These are phyloP conservation scores for Cladobotryum mycophilum DNA, from an alignment of 2,329 filamentous ascomycete genomes.

Conservation along the genomic window DNA sequence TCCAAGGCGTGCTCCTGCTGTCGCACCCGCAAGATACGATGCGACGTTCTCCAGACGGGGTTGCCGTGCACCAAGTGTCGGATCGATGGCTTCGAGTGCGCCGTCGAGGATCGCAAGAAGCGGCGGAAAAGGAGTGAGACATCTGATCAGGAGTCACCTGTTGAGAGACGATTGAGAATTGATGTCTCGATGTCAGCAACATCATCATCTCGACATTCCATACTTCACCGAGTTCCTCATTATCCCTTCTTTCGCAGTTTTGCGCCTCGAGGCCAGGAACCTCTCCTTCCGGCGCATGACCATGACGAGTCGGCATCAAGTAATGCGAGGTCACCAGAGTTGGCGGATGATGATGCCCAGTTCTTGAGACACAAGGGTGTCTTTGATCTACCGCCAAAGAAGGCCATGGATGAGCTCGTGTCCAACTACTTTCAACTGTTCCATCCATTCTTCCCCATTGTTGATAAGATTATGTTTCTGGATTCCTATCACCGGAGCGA, in stretches of 20 bases:
- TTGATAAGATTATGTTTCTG: slow-evolving; percentile 14
- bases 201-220: slow-evolving; percentile 1
- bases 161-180: neutral
- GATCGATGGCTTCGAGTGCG: slow-evolving; percentile 15
- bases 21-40: slow-evolving; percentile 21
- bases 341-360: slow-evolving; percentile 10
- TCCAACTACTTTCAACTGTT: slow-evolving; percentile 15
- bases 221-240: slow-evolving; percentile 10
- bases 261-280: slow-evolving; percentile 3
- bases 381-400: slow-evolving; percentile 11
- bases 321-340: neutral
- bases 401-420: slow-evolving; percentile 14
- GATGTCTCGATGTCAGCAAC: neutral
- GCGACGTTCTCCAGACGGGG: slow-evolving; percentile 18
- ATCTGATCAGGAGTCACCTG: neutral
- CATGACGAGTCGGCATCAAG: neutral
- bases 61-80: slow-evolving; percentile 24
- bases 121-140: slow-evolving; percentile 6
- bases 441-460: slow-evolving; percentile 17
- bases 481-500: slow-evolving; percentile 7
- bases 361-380: slow-evolving; percentile 15
- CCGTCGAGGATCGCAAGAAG: slow-evolving; percentile 15
- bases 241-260: slow-evolving; percentile 13
- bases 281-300: neutral
- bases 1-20: slow-evolving; percentile 18